These are phyloP conservation scores for Sporisorium sorghi DNA, from an alignment of 1,284 basidiomycete species.

Conservation along the genomic window DNA sequence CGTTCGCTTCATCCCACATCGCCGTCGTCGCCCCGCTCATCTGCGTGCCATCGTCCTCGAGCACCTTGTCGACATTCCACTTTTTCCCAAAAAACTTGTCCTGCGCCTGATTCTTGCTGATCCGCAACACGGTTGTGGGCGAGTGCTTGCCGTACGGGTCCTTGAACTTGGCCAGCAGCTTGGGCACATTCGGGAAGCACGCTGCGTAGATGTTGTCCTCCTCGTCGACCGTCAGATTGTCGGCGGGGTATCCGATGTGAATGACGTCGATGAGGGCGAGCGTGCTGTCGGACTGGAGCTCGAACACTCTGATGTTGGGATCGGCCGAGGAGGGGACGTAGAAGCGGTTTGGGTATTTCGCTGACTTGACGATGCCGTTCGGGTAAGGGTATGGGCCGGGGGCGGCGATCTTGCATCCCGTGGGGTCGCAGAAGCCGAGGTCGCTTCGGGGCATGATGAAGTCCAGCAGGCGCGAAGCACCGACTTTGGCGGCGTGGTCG, in stretches of 20 bases:
- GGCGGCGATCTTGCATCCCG: slow-evolving; percentile 58
- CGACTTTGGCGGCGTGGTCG: slow-evolving; percentile 55
- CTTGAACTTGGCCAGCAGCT: slow-evolving; percentile 38
- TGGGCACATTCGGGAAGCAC: slow-evolving; percentile 46
- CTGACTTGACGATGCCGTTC: slow-evolving; percentile 47
- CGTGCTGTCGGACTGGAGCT: slow-evolving; percentile 55
- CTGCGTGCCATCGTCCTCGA: slow-evolving; percentile 53
- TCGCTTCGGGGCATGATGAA: slow-evolving; percentile 37
- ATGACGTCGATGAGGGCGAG: slow-evolving; percentile 50
- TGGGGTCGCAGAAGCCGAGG: slow-evolving; percentile 52
- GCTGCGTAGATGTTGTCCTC: slow-evolving; percentile 52
- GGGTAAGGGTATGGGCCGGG: slow-evolving; percentile 39
- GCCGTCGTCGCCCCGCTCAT: slow-evolving; percentile 43
- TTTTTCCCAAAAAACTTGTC: slow-evolving; percentile 60
- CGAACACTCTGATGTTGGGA: slow-evolving; percentile 43
- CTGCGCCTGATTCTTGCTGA: slow-evolving; percentile 49
- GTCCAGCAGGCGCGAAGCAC: slow-evolving; percentile 30
- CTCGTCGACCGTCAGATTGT: slow-evolving; percentile 55
- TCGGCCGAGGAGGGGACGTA: slow-evolving; percentile 45
- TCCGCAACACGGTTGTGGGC: slow-evolving; percentile 46
- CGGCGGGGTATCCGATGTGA: slow-evolving; percentile 48
- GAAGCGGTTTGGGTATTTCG: slow-evolving; percentile 33
- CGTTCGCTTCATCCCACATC: slow-evolving; percentile 31
- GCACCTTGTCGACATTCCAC: slow-evolving; percentile 53
- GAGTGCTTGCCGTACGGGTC: slow-evolving; percentile 36